Conservation (phyloP, 345 rosid genomes). For the Melaleuca quinquenervia region DNA sequence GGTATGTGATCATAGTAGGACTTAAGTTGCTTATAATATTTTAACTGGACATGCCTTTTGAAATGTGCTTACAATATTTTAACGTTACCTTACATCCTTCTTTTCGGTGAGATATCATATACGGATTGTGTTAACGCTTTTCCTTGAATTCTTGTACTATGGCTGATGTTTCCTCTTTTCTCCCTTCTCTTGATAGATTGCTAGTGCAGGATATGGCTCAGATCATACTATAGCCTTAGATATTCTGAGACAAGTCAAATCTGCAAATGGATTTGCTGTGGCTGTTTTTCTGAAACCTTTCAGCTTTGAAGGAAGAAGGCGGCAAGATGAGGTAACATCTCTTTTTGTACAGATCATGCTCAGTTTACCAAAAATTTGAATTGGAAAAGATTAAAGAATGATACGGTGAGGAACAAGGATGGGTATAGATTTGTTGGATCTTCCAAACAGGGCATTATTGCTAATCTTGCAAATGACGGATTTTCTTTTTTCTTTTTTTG, state of each 20-base stretch:
- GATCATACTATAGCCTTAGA: slow-evolving; percentile 50
- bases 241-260: slow-evolving; percentile 45
- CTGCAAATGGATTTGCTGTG: slow-evolving; percentile 42
- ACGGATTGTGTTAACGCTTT: background rate
- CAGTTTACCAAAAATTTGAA: background rate
- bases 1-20: background rate
- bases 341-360: background rate
- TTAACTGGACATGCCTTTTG: background rate
- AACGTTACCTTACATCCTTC: background rate
- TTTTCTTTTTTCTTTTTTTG: background rate
- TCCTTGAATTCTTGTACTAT: background rate
- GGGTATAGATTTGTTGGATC: background rate
- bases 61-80: background rate
- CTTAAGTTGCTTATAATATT: background rate
- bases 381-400: background rate
- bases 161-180: background rate
- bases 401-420: background rate
- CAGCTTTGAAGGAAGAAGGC: slow-evolving; percentile 88
- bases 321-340: slow-evolving; percentile 59
- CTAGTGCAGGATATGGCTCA: slow-evolving; percentile 68
- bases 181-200: slow-evolving; percentile 40
- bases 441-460: background rate
- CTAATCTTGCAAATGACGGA: background rate
- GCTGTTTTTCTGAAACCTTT: slow-evolving; percentile 78
- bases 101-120: background rate